phyloP scores from a whole-genome alignment of 805 yeast species.

The Kregervanrija delftensis region DNA sequence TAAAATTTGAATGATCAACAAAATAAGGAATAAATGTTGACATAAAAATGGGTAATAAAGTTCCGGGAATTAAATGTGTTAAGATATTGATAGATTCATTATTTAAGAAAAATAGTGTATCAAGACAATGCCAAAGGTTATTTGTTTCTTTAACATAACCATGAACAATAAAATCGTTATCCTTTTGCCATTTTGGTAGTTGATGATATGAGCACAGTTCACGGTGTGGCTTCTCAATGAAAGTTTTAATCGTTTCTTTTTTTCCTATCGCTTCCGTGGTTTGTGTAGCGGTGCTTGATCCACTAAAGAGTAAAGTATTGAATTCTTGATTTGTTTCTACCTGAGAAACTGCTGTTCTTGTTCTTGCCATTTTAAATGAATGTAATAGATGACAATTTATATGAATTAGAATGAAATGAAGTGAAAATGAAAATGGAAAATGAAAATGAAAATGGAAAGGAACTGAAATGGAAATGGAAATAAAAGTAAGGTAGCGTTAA shows the following conservation, averaged over 20 bases:
- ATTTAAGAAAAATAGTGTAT: slow-evolving; percentile 39
- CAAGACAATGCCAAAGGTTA: slow-evolving; percentile 32
- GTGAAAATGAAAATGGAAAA: too few species aligned
- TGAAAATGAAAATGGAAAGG: too few species aligned
- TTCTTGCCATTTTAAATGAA: neutral
- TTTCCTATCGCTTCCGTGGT: too few species aligned
- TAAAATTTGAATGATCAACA: slow-evolving; percentile 10
- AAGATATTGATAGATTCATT: slow-evolving; percentile 50
- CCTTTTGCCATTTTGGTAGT: slow-evolving; percentile 50
- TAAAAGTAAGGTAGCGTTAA: too few species aligned
- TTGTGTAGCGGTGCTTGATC: too few species aligned
- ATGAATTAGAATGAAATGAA: too few species aligned
- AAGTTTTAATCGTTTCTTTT: too few species aligned
- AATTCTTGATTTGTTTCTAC: too few species aligned
- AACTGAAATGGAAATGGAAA: too few species aligned
- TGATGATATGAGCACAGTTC: slow-evolving; percentile 31
- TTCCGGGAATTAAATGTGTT: slow-evolving; percentile 43
- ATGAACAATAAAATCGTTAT: slow-evolving; percentile 42
- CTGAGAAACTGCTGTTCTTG: neutral
- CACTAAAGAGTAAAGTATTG: too few species aligned
- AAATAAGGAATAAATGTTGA: slow-evolving; percentile 19
- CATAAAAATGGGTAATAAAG: slow-evolving; percentile 22
- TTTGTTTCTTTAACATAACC: slow-evolving; percentile 45
- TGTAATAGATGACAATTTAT: too few species aligned
- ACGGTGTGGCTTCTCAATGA: slow-evolving; percentile 5